Evolutionary conservation across 306 rosid genomes (phyloP), one percentile per base, ranked within the genome.

Genomic region (Acmispon strigosus): DNA sequence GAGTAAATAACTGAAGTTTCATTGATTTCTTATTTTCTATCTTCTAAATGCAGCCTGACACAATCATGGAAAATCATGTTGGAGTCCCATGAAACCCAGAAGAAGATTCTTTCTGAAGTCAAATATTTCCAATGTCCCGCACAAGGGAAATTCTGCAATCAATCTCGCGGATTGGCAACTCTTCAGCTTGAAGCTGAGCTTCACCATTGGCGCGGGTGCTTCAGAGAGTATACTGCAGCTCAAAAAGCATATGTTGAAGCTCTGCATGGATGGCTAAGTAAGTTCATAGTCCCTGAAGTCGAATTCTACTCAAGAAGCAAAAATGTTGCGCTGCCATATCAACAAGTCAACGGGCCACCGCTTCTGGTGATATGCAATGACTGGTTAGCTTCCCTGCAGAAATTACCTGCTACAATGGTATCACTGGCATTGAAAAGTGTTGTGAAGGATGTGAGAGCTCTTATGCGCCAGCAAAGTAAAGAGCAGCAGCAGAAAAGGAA

Each of bases 41-140:
- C 80, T 81, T 70, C 77, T 68, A 73, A 73, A 72, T 90, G 90
- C 96, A 95, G 99, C 78, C 79, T 95, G 58, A 83, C 84, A 22
- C 82, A 80, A 70, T 82, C 97, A 17, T 95, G 97, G 96, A 87
- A 85, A 63, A 77, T 82, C 61, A 84, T 89, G 99, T 74, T 91
- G 87, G 92, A 95, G 78, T 76, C 82, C 43, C 97, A 95, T 72
- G 96, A 89, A 87, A 91, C 96, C 16, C 99, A 95, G 82, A 83
- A 84, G 77, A 91, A 81, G 79, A 89, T 95, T 70, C 84, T 95
- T 39, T 80, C 85, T 2, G 89, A 87, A 87, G 96, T 95, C 11
- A 95, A 79, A 47, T 78, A 85, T 55, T 91, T 86, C 76, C 79
- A 88, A 34, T 79, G 89, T 48, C 86, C 92, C 8, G 52, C 89